phyloP scores from a whole-genome alignment of 108 stramenopile species.

The Nitzschia inconspicua region DNA sequence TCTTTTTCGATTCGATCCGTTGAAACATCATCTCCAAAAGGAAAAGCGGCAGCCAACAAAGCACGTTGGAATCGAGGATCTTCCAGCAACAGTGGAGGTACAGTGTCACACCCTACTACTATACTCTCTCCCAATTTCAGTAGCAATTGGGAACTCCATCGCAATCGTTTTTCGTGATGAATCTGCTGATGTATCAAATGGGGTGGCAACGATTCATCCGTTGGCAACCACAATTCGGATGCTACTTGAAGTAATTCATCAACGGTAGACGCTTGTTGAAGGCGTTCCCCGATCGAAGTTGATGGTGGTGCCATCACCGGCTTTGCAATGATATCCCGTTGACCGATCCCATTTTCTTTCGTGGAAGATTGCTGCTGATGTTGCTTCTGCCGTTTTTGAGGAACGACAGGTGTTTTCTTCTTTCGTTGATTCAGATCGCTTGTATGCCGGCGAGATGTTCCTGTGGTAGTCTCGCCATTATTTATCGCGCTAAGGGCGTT shows the following conservation, averaged over 20 bases:
- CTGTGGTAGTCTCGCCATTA: no score
- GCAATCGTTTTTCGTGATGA: constrained; percentile 67
- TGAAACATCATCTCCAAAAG: constrained; percentile 13
- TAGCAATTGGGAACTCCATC: constrained; percentile 56
- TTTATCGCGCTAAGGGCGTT: no score
- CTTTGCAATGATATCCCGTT: no score
- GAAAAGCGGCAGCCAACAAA: no score
- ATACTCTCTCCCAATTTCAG: constrained; percentile 36
- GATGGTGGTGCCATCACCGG: no score
- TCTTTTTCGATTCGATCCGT: not conserved
- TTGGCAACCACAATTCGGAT: constrained; percentile 48
- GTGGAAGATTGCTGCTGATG: no score
- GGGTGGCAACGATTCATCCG: constrained; percentile 47
- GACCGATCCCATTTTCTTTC: no score
- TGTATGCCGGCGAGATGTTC: no score
- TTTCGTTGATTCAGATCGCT: no score
- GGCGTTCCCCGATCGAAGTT: constrained; percentile 27
- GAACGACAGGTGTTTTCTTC: no score
- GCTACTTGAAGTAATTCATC: constrained; percentile 19
- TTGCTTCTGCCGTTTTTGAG: no score
- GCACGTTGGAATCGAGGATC: not conserved
- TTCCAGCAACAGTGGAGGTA: constrained; percentile 22
- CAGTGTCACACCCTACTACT: not conserved
- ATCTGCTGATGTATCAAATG: constrained; percentile 58
- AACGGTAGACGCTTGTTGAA: constrained; percentile 13